Percentiles rank a stretch among this genome's conserved stretches.
phyloP scores from a whole-genome alignment of 192 early-diverging fungal genomes.

The Funneliformis geosporum region DNA sequence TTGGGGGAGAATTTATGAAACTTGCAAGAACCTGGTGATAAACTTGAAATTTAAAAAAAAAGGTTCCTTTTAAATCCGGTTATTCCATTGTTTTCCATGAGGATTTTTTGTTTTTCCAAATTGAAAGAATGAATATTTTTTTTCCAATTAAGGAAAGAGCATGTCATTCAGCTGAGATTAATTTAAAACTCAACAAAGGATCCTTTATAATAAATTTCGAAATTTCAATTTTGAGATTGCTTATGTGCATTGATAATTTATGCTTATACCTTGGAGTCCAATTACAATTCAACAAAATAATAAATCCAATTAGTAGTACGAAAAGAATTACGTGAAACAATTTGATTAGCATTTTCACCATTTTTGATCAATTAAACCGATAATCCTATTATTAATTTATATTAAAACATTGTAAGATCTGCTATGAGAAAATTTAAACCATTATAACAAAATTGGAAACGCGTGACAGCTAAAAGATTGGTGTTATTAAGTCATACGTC shows the following conservation, averaged over 20 bases:
- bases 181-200: no score
- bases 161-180: no score
- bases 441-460: no score
- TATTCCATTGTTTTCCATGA: conserved; percentile 1
- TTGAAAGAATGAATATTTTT: neutral
- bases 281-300: neutral
- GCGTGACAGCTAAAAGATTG: neutral
- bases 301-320: neutral
- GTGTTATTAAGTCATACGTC: neutral
- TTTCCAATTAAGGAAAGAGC: no score
- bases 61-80: neutral
- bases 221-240: neutral
- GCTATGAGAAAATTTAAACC: no score
- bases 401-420: no score
- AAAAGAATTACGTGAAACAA: neutral
- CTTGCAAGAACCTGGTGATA: neutral
- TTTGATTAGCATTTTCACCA: neutral
- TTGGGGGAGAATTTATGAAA: neutral
- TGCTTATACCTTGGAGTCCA: neutral
- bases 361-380: neutral
- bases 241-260: neutral
- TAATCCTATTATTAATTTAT: no score
- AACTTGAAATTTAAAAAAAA: neutral
- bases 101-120: neutral
- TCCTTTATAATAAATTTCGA: no score